Evolutionary conservation across 2,329 filamentous ascomycete species (phyloP), one percentile per base, ranked within the genome.

Genomic region (Verticillium klebahnii): DNA sequence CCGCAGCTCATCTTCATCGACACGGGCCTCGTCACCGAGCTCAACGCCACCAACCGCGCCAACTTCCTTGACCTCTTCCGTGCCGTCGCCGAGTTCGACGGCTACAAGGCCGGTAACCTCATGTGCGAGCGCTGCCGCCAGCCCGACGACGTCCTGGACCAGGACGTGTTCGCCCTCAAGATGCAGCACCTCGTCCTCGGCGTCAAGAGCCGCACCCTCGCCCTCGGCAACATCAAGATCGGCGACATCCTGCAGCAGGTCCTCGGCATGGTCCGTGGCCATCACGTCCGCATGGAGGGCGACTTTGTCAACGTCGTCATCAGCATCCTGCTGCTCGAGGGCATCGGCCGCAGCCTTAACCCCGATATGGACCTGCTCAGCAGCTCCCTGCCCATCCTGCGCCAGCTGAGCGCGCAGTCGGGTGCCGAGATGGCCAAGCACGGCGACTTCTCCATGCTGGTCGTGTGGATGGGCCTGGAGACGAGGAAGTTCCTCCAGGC

Each of bases 221-320:
- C 95, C 0, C 82, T 99, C 0, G 94, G 94, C 5, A 97, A 92
- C 71, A 90, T 99, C 77, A 96, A 93, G 78, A 97, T 99, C 65
- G 95, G 95, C 12, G 95, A 99, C 69, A 93, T 99, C 23, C 77
- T 99, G 34, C 93, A 95, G 70, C 86, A 96, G 68, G 95, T 98
- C 0, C 80, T 99, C 55, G 84, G 84, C 63, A 97, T 99, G 93
- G 95, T 99, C 34, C 87, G 95, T 61, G 80, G 82, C 11, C 95
- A 99, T 73, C 95, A 99, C 72, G 95, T 99, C 4, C 85, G 95
- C 9, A 84, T 99, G 58, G 95, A 99, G 75, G 95, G 95, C 9
- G 95, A 99, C 73, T 99, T 98, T 72, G 93, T 99, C 72, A 99
- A 99, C 71, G 95, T 99, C 5, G 94, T 99, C 34, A 89, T 99